Evolutionary conservation across 1,284 basidiomycete genomes (phyloP), one percentile per base, ranked within the genome.

Genomic region (Cystobasidiaceae sp.): DNA sequence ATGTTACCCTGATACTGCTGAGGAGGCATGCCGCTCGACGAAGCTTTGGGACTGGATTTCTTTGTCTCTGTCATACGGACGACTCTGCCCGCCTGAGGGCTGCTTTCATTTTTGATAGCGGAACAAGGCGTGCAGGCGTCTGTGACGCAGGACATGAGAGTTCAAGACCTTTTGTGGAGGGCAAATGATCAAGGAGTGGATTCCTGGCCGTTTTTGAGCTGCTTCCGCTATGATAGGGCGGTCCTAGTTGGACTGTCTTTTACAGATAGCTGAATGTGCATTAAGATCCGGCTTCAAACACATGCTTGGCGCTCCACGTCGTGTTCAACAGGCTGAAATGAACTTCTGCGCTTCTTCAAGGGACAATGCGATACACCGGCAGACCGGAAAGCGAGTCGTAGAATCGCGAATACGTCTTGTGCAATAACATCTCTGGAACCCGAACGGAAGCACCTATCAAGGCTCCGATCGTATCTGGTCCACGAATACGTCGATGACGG

Each of bases 1-100:
- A 64, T 64, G 61, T 44, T 56, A 56, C 33, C 43, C 52, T 56
- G 61, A 64, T 64, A 64, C 61, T 64, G 52, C 37, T 64, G 61
- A 64, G n/a, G 41, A 39, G 15, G n/a, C 37, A 19, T 34, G 61
- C 61, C 61, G 61, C 61, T 56, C 28, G 15, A 64, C 19, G 61
- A 64, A 17, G 61, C 61, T 32, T 13, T 11, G 23, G 39, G 21
- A 15, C 17, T 23, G 9, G 6, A 17, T 44, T 11, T n/a, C 11
- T 11, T 28, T 28, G 27, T 5, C 27, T 15, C 33, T 2, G 27
- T 43, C 21, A 37, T 21, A 19, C 23, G 27, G 30, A 41, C 23
- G 21, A n/a, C 11, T 25, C 27, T 30, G 4, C n/a, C 8, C 23
- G n/a, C 33, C 58, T 61, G 58, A 30, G 58, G 48, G 58, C 58